These are phyloP conservation scores for Cryptosporidium viatorum DNA, from an alignment of 169 alveolate genomes.

Conservation along the genomic window DNA sequence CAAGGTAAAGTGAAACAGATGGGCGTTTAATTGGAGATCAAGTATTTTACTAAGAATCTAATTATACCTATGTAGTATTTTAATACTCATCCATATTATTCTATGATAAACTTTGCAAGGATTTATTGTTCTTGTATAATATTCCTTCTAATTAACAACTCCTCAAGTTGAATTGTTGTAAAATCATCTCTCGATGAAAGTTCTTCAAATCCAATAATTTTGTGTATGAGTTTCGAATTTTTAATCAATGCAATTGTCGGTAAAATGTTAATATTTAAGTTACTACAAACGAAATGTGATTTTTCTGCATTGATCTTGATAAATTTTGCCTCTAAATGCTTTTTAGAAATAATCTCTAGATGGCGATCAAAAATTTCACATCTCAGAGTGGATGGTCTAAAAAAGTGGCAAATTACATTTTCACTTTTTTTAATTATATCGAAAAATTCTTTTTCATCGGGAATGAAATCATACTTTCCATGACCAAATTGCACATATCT, in stretches of 20 bases:
- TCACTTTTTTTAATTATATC: constrained; percentile 66
- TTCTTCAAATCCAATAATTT: constrained; percentile 66
- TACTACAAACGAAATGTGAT: constrained; percentile 76
- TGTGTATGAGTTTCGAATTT: constrained; percentile 24
- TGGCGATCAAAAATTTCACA: constrained; percentile 83
- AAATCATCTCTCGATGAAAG: constrained; percentile 43
- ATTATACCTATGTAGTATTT: not conserved
- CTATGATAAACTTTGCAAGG: not conserved
- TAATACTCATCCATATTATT: not conserved
- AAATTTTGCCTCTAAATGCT: constrained; percentile 81
- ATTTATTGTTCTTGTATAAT: not conserved
- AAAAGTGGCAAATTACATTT: constrained; percentile 82
- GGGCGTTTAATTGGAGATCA: too few relatives aligned
- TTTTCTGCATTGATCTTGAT: constrained; percentile 85
- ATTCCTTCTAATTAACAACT: constrained; percentile 30
- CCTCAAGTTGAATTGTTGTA: constrained; percentile 49
- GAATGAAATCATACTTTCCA: constrained; percentile 33
- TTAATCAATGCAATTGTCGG: constrained; percentile 52
- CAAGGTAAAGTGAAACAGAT: not conserved
- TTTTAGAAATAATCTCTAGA: constrained; percentile 77
- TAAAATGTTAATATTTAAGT: constrained; percentile 16
- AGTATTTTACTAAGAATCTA: not conserved
- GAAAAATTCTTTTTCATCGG: constrained; percentile 52
- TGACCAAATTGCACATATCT: constrained; percentile 28
- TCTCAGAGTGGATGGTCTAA: constrained; percentile 82